Base-by-base conservation (phyloP, 352 stramenopile species). In the Phytophthora syringae region DNA sequence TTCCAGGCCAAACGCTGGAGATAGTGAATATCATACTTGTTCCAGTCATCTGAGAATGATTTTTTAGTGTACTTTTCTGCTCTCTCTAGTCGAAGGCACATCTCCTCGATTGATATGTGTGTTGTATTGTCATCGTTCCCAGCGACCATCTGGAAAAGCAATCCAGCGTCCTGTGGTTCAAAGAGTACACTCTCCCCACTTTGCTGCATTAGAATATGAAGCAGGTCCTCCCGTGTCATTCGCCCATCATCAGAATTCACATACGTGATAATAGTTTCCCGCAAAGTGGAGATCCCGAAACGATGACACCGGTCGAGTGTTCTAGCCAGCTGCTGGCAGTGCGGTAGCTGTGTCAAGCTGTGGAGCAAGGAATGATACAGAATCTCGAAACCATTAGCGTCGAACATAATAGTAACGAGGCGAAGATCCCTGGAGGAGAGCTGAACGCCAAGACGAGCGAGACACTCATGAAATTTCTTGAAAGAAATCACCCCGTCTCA, bases 1-100 rank as follows among this genome's bases (percentile, higher is more conserved):
- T 89, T 90, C 53, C 64, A 70, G 2, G 79, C 74, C 43, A 93
- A 64, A 2, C 64, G 67, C 32, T 88, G 82, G 2, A 93, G 61
- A 24, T 75, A 30, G 30, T 59, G 15, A 18, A 86, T 56, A 27
- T 70, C 67, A 34, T 89, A 90, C n/a, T 70, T 64, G 53, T 76
- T 80, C 32, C 78, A 63, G 7, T 57, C 60, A 15, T 79, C 52
- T 12, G 57, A 10, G 15, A 43, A 16, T 27, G 28, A 3, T 6
- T 25, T 42, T 1, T 37, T 7, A 7, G 37, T 22, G 24, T 66
- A 59, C 24, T 72, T 78, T 18, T 51, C 24, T n/a, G 63, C 52
- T 27, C 53, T 53, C 49, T 88, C 74, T 2, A 90, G 43, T 22
- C 66, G 64, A 21, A 77, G 47, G 6, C 74, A 62, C 0, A 88